Base-by-base conservation (phyloP, 805 yeast genomes). In the Candida stauntonica region DNA sequence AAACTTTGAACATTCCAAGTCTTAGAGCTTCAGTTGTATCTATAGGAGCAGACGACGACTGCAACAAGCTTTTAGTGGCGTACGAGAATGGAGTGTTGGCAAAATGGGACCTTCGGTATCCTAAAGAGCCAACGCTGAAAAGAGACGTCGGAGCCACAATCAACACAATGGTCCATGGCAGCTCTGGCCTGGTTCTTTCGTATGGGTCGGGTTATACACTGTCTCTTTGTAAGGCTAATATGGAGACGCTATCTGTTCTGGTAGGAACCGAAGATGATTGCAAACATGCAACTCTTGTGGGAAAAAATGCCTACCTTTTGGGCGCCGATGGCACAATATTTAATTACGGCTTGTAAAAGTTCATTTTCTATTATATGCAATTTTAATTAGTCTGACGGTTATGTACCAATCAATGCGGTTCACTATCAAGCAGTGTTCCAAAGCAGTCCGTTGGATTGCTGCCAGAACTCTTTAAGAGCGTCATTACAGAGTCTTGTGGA, bases 391-490 rank as follows among this genome's bases (percentile, higher is more conserved):
- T 26, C 7, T 7, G 24, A 21, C 24, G 11, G 24, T 11, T 21
- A 7, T 21, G 11, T 21, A 11, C 24, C 7, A 11, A 21, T 21
- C 7, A 7, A 21, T 26, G 14, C 13, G 13, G 14, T 26, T 9
- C 15, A 28, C 11, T 7, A 9, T 17, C 19, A 42, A 15, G 42
- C 39, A 13, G 61, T 39, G 37, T 42, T 40, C 33, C 56, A 51
- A 5, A 69, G 58, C 36, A 77, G 56, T 1, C 82, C 81, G 45
- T 80, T 81, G 17, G 69, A 65, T 20, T 71, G 68, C 17, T 81
- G 59, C 89, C 89, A 83, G 59, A 81, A 78, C 36, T 70, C 74
- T 40, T 77, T 72, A 11, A 83, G 62, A 1, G 78, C 66, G 16
- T 71, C 77, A 35, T 75, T 71, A 3, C 81, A 79, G 28, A 71